Base-by-base conservation (phyloP, 768 basidiomycete species). In the Tephrocybe sp. region DNA sequence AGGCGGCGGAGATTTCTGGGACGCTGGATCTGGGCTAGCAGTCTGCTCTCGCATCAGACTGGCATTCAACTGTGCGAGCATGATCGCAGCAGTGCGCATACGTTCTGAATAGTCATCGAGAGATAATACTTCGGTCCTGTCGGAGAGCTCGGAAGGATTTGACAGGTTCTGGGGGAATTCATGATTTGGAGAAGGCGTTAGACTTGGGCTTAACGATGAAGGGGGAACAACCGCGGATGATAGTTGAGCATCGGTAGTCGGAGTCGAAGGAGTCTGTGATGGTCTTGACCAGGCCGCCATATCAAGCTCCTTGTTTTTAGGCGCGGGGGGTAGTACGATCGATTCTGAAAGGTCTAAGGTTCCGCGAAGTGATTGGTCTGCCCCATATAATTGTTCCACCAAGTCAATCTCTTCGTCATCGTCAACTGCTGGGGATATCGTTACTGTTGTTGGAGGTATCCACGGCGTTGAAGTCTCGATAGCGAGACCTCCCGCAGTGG, bases 51-150 rank as follows among this genome's bases (percentile, higher is more conserved):
- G 78, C 26, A 79, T 72, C 45, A 88, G 75, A 60, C 78, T 91
- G 1, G 92, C 86, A 60, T 94, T 97, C 42, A 99, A 78, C 68
- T 99, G 97, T 1, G 97, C 86, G 23, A 99, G 84, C 97, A 99
- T 98, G 55, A 98, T 87, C 9, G 97, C 97, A 9, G 97, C 97
- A 9, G 94, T 97, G 7, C 92, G 84, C 97, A 99, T 99, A 45
- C 97, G 84, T 58, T 98, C 93, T 0, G 96, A 96, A 70, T 99
- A 99, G 59, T 99, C 96, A 60, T 99, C 96, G 19, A 99, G 73
- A 0, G 94, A 92, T 12, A 98, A 70, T 63, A 17, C 66, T 68
- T 5, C 60, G 64, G 1, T 63, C 31, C 22, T 60, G 58, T 35
- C 38, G 39, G n/a, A 61, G 51, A 38, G 40, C 40, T 38, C 60